Conservation (phyloP, 2,329 filamentous ascomycete genomes). For the Ciborinia camelliae region DNA sequence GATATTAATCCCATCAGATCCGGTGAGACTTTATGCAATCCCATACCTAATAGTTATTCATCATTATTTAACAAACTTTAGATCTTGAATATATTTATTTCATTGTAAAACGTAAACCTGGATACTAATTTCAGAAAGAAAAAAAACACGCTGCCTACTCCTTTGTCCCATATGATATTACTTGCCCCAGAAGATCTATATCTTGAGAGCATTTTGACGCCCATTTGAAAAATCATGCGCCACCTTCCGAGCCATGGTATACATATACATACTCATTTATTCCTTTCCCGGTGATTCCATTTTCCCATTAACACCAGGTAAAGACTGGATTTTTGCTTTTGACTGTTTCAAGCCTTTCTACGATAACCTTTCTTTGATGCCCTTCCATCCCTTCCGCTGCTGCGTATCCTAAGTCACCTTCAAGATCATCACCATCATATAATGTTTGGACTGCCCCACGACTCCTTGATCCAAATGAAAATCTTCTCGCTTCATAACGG, state of each 20-base stretch:
- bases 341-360: slow-evolving; percentile 91
- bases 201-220: slow-evolving; percentile 15
- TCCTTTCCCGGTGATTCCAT: slow-evolving; percentile 11
- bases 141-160: background rate
- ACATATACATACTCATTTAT: slow-evolving; percentile 9
- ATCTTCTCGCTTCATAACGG: slow-evolving; percentile 30
- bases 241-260: slow-evolving; percentile 15
- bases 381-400: slow-evolving; percentile 93
- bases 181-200: slow-evolving; percentile 19
- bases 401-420: slow-evolving; percentile 91
- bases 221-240: slow-evolving; percentile 7
- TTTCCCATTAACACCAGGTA: slow-evolving; percentile 76
- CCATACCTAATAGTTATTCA: background rate
- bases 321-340: slow-evolving; percentile 96
- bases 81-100: background rate
- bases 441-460: slow-evolving; percentile 40
- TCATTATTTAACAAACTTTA: background rate
- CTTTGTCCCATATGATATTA: slow-evolving; percentile 2
- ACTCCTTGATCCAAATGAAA: slow-evolving; percentile 42
- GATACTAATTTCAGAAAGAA: background rate
- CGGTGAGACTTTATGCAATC: background rate
- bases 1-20: background rate
- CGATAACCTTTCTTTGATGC: slow-evolving; percentile 88
- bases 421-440: slow-evolving; percentile 70
- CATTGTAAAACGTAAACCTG: background rate